Evolutionary conservation across 768 basidiomycete species (phyloP).

Genomic region (Peribolospora kevripleyi): DNA sequence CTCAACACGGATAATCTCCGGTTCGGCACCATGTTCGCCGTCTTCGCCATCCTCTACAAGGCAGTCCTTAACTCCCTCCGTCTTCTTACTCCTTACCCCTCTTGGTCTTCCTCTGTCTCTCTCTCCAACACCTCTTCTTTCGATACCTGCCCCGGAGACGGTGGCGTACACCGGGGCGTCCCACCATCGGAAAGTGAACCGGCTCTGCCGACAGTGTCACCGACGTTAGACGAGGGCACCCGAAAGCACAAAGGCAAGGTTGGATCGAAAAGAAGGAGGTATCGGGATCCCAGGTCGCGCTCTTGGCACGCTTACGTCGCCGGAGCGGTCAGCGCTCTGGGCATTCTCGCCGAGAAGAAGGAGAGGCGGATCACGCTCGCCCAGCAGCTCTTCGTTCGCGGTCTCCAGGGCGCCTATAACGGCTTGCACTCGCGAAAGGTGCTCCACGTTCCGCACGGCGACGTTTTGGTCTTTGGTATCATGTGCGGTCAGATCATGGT

Average conservation of each 20-base stretch:
- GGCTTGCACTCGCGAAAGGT: constrained; percentile 41
- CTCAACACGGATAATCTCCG: constrained; percentile 61
- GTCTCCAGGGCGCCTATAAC: constrained; percentile 75
- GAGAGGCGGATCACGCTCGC: constrained; percentile 42
- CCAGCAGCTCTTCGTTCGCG: constrained; percentile 74
- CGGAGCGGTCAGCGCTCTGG: constrained; percentile 46
- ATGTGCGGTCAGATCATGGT: constrained; percentile 69
- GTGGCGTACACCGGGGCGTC: constrained; percentile 14
- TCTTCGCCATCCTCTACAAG: constrained; percentile 34
- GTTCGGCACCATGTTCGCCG: constrained; percentile 72
- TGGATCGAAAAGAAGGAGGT: constrained; percentile 42
- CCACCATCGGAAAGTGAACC: constrained; percentile 12
- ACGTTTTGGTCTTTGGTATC: constrained; percentile 52
- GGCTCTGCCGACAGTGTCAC: constrained; percentile 32
- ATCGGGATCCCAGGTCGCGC: background rate
- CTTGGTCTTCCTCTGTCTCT: constrained; percentile 9
- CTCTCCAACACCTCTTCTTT: constrained; percentile 14
- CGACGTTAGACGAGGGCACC: constrained; percentile 23
- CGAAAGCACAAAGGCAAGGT: constrained; percentile 17
- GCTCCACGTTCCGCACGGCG: constrained; percentile 55
- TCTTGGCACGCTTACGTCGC: constrained; percentile 61
- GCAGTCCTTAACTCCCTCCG: constrained; percentile 53
- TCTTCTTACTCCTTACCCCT: constrained; percentile 28
- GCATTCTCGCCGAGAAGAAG: constrained; percentile 52
- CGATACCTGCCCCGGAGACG: constrained; percentile 13